Percentiles rank a stretch among this genome's conserved stretches.
These are phyloP conservation scores for Penicillium sp. DNA, from an alignment of 2,329 filamentous ascomycete genomes.

Conservation along the genomic window DNA sequence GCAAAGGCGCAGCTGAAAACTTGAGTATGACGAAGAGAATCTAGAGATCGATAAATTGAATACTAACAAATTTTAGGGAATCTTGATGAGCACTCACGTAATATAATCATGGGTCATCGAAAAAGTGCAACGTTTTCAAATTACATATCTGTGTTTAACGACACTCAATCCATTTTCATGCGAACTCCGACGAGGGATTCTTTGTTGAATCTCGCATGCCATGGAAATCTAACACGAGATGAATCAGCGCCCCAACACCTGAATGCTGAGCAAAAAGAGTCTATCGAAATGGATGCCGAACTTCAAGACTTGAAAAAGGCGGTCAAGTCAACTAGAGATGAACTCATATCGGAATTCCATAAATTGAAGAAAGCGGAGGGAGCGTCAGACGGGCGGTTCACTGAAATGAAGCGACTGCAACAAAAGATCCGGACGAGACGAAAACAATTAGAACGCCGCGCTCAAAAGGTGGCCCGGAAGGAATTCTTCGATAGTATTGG, in stretches of 20 bases:
- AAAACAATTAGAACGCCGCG: not conserved
- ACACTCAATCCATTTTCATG: not conserved
- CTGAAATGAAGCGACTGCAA: not conserved
- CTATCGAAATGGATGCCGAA: not conserved
- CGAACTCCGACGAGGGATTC: not conserved
- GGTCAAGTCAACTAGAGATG: not conserved
- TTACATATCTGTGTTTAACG: not conserved
- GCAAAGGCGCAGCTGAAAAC: constrained; percentile 18
- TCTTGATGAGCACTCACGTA: not conserved
- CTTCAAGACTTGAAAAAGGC: not conserved
- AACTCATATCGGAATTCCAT: not conserved
- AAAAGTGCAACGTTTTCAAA: not conserved
- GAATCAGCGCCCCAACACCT: not conserved
- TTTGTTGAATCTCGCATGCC: not conserved
- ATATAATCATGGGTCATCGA: not conserved
- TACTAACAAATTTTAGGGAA: not conserved
- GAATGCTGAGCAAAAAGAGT: not conserved
- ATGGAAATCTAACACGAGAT: not conserved
- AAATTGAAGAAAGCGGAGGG: not conserved
- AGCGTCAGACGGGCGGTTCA: not conserved
- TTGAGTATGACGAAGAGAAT: not conserved
- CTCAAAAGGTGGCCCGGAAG: not conserved
- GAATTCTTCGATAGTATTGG: not conserved
- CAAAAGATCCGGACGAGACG: not conserved
- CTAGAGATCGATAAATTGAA: not conserved